Evolutionary conservation across 495 filamentous ascomycete species (phyloP).

Genomic region (Tuber umbilicatum): DNA sequence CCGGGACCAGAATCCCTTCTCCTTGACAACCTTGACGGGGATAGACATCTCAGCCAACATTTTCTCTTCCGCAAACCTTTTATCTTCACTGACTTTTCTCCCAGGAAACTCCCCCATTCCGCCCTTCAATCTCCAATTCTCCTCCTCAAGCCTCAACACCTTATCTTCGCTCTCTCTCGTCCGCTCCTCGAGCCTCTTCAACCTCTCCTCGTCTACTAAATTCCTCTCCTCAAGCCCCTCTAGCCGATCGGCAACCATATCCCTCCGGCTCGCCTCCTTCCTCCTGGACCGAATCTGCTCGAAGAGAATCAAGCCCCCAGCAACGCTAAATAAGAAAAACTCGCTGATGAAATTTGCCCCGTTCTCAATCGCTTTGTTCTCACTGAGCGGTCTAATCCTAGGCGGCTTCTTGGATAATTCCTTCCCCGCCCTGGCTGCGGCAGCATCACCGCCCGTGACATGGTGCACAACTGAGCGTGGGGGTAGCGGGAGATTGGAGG

Average conservation of each 20-base stretch:
- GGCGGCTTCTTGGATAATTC: slow-evolving; percentile 36
- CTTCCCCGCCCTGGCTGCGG: neutral
- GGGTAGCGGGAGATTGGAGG: slow-evolving; percentile 20
- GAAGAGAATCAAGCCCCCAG: slow-evolving; percentile 67
- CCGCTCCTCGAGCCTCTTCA: slow-evolving; percentile 58
- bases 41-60: neutral
- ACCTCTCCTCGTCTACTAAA: slow-evolving; percentile 45
- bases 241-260: slow-evolving; percentile 62
- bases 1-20: neutral
- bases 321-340: slow-evolving; percentile 78
- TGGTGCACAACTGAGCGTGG: slow-evolving; percentile 14
- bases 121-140: slow-evolving; percentile 33
- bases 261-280: slow-evolving; percentile 70
- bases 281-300: slow-evolving; percentile 68
- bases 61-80: neutral
- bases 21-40: neutral
- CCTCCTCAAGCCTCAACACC: slow-evolving; percentile 58
- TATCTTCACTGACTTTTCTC: neutral
- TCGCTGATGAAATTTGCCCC: slow-evolving; percentile 95
- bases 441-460: slow-evolving; percentile 33
- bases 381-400: slow-evolving; percentile 70
- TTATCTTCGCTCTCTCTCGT: slow-evolving; percentile 42
- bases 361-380: slow-evolving; percentile 88
- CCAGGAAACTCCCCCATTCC: slow-evolving; percentile 31
- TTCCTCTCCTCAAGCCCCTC: slow-evolving; percentile 50